Base-by-base conservation (phyloP, 148 eudicot species). In the Persicaria maculosa region DNA sequence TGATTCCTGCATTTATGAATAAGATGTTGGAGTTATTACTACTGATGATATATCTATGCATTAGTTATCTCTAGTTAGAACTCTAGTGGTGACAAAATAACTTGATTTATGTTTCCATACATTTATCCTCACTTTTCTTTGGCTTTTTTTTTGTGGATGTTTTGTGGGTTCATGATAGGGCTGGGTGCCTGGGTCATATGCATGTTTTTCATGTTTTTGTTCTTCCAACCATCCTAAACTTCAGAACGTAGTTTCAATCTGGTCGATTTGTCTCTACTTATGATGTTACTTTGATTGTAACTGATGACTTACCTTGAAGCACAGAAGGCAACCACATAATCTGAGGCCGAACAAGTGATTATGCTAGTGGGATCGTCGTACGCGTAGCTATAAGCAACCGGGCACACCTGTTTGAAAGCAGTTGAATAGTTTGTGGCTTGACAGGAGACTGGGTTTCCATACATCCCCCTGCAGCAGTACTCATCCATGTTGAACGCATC, bases 331-430 rank as follows among this genome's bases (percentile, higher is more conserved):
- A 93, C 68, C 14, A 89, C 76, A 47, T 93, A 93, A 67, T 93
- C 93, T 0, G 90, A 45, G 0, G 79, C 88, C 0, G 89, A 59
- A 67, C 98, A 93, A 6, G 98, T 88, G 36, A 88, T 81, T 58
- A 89, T 84, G 72, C 98, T 93, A 0, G 87, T 82, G 1, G 96
- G 98, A 84, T 93, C 98, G 78, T 93, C 98, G 19, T 89, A 91
- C 5, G 98, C 98, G 44, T 91, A 93, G 72, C 97, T 93, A 76
- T 89, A 89, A 5, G 97, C 86, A 20, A 85, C 74, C 0, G 98
- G 98, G 70, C 98, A 93, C 0, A 93, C 98, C 3, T 76, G 52
- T 79, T 93, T 93, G 77, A 93, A 93, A 44, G 10, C 50, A 58
- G 79, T 83, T 0, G 98, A 93, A 61, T 93, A 93, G 50, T 31